A percentile compares a stretch with the other conserved stretches of the same genome.
These are phyloP conservation scores for Aspergillus fructus DNA, from an alignment of 2,329 filamentous ascomycete species.

Conservation along the genomic window DNA sequence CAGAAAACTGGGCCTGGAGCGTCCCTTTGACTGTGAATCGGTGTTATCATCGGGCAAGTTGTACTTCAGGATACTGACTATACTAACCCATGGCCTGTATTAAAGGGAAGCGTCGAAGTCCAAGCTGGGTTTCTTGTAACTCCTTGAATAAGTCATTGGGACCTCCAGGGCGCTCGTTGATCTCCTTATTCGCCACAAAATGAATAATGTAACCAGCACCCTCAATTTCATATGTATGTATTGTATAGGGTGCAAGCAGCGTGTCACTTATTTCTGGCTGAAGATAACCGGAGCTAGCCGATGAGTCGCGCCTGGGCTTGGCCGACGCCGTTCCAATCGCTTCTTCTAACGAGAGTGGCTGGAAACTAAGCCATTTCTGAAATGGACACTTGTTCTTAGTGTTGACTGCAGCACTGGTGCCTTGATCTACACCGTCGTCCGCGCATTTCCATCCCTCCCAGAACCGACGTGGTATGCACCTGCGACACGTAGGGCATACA, in stretches of 20 bases:
- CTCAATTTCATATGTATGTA: slow-evolving; percentile 32
- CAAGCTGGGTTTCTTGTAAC: slow-evolving; percentile 48
- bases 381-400: slow-evolving; percentile 47
- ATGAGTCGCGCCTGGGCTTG: slow-evolving; percentile 27
- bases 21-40: slow-evolving; percentile 31
- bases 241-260: slow-evolving; percentile 27
- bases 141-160: slow-evolving; percentile 61
- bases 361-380: slow-evolving; percentile 29
- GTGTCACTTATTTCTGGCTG: slow-evolving; percentile 31
- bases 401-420: no score
- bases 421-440: slow-evolving; percentile 10
- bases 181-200: slow-evolving; percentile 55
- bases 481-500: slow-evolving; percentile 63
- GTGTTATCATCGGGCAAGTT: neutral
- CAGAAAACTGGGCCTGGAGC: slow-evolving; percentile 48
- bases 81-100: slow-evolving; percentile 34
- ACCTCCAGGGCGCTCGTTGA: slow-evolving; percentile 55
- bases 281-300: slow-evolving; percentile 26
- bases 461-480: slow-evolving; percentile 59
- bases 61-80: no score
- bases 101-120: slow-evolving; percentile 45
- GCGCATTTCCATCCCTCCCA: slow-evolving; percentile 65
- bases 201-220: slow-evolving; percentile 52
- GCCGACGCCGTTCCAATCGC: slow-evolving; percentile 31
- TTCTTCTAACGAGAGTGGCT: slow-evolving; percentile 30